Conservation (phyloP, 2,329 filamentous ascomycete species). For the Cladosporium sp. region DNA sequence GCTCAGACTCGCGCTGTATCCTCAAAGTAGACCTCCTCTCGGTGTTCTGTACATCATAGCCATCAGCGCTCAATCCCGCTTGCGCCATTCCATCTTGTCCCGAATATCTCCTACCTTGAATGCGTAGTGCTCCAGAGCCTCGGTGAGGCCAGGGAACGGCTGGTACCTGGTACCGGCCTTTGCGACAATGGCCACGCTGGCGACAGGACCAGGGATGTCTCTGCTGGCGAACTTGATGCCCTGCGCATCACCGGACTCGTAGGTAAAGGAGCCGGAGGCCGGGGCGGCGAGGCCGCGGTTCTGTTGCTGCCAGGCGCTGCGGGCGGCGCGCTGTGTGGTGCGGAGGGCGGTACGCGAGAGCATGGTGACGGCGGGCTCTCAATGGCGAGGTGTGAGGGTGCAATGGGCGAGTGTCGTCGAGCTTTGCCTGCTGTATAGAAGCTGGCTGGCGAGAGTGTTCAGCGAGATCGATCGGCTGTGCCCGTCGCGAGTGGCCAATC, state of each 20-base stretch:
- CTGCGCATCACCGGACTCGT: constrained; percentile 80
- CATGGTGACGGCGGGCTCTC: constrained; percentile 49
- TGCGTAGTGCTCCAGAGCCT: constrained; percentile 90
- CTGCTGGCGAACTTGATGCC: constrained; percentile 92
- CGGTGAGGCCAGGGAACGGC: constrained; percentile 82
- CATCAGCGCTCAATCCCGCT: constrained; percentile 12
- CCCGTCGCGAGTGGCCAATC: neutral
- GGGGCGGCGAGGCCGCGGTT: constrained; percentile 66
- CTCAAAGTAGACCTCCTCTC: constrained; percentile 83
- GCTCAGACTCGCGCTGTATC: constrained; percentile 92
- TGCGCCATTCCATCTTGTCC: constrained; percentile 4
- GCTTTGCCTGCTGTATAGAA: neutral
- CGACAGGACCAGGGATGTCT: constrained; percentile 84
- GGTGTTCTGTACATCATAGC: constrained; percentile 65
- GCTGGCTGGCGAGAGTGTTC: constrained; percentile 7
- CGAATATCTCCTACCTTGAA: constrained; percentile 72
- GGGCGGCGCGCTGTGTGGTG: constrained; percentile 64
- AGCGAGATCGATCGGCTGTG: neutral
- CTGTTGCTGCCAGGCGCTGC: constrained; percentile 60
- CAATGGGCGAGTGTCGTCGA: constrained; percentile 20
- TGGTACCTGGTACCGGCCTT: constrained; percentile 96
- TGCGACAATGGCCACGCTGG: constrained; percentile 85
- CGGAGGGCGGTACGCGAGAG: constrained; percentile 68
- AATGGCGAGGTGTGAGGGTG: constrained; percentile 20
- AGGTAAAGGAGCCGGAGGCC: constrained; percentile 76